These are phyloP conservation scores for Phalaenopsis equestris DNA, from an alignment of 106 monocot genomes.

Conservation along the genomic window DNA sequence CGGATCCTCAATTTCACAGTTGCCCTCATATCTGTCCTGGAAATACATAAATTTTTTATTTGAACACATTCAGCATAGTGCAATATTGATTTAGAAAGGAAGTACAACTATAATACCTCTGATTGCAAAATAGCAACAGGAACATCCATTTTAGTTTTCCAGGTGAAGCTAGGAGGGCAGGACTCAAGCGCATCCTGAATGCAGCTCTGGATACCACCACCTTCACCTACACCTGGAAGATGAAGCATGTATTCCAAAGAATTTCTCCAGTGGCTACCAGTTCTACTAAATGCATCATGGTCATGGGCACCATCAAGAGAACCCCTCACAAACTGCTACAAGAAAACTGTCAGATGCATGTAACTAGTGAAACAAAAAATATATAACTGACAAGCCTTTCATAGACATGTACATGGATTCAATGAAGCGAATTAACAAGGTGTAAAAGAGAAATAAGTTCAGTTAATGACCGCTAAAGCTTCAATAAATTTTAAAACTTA, in stretches of 20 bases:
- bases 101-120: slow-evolving; percentile 15
- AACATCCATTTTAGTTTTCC: not conserved
- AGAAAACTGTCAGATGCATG: not conserved
- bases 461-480: not conserved
- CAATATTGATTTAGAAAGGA: not conserved
- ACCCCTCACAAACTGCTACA: slow-evolving; percentile 16
- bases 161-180: slow-evolving; percentile 1
- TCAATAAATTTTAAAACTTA: not conserved
- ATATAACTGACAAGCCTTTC: not conserved
- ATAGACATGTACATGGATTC: not conserved
- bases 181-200: slow-evolving; percentile 26
- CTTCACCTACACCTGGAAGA: slow-evolving; percentile 19
- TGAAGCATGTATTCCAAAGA: slow-evolving; percentile 25
- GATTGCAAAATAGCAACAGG: not conserved
- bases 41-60: slow-evolving; percentile 9
- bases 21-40: slow-evolving; percentile 20
- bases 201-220: slow-evolving; percentile 26
- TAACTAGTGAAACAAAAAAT: not conserved
- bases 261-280: slow-evolving; percentile 24
- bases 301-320: slow-evolving; percentile 7
- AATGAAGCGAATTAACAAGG: not conserved
- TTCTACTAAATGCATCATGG: slow-evolving; percentile 18
- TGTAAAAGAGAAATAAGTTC: not conserved
- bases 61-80: not conserved
- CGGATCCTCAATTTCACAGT: slow-evolving; percentile 3